Evolutionary conservation across 192 early-diverging fungal genomes (phyloP).

Genomic region (Rhizoclosmatium globosum): DNA sequence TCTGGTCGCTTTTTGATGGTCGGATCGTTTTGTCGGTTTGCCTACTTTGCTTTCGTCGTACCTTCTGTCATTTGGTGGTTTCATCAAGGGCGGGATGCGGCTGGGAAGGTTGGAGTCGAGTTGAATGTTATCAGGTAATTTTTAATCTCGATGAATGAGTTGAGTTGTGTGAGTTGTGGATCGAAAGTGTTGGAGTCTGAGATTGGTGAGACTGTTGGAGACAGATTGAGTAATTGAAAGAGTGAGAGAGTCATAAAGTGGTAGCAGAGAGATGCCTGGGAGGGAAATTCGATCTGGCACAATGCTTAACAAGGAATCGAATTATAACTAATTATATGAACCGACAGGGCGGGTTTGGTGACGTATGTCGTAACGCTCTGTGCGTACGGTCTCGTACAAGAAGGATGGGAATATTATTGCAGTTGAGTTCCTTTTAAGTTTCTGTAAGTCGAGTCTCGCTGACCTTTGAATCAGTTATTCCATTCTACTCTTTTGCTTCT

Average conservation of each 20-base stretch:
- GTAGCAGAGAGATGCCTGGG: too few relatives aligned
- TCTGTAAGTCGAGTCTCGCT: not conserved
- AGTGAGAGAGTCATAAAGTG: too few relatives aligned
- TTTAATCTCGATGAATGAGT: not conserved
- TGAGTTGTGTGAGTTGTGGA: not conserved
- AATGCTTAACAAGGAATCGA: too few relatives aligned
- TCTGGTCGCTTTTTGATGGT: conserved; percentile 46
- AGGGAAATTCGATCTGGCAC: too few relatives aligned
- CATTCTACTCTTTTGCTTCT: conserved; percentile 44
- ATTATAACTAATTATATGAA: too few relatives aligned
- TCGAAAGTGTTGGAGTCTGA: too few relatives aligned
- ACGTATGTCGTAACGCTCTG: conserved; percentile 29
- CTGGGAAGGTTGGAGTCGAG: conserved; percentile 19
- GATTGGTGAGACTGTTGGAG: too few relatives aligned
- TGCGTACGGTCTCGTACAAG: conserved; percentile 29
- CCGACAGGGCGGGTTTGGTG: conserved; percentile 31
- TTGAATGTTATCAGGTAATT: conserved; percentile 25
- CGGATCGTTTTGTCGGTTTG: conserved; percentile 39
- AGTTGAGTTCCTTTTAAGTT: not conserved
- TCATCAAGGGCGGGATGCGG: not conserved
- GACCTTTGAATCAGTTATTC: conserved; percentile 31
- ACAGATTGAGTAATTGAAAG: too few relatives aligned
- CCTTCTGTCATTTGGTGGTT: conserved; percentile 20
- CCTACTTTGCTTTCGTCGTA: conserved; percentile 48
- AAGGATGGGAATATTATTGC: conserved; percentile 47